Evolutionary conservation across 495 filamentous ascomycete genomes (phyloP), one percentile per base, ranked within the genome.

Genomic region (Jackrogersella multiformis): DNA sequence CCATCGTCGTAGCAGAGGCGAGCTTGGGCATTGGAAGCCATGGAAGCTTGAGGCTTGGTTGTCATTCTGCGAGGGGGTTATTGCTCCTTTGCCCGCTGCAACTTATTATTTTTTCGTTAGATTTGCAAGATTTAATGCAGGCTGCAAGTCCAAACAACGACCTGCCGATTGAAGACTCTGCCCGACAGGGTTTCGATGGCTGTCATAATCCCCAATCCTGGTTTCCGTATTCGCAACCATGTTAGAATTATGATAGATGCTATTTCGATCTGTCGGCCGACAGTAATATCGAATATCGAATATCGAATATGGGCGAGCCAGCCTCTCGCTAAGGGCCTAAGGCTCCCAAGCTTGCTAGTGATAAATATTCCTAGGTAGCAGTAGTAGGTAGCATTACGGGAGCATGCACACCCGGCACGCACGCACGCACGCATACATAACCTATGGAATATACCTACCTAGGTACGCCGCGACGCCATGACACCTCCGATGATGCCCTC

Each of bases 121-220:
- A 69, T 55, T 70, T 48, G 56, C 61, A 66, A 70, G 56, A 66
- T 70, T 65, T 28, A 23, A 70, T 70, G 67, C 67, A 70, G 51
- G 32, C 51, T 70, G 56, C 67, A 57, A 39, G 56, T 18, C 52
- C 52, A 48, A 54, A 45, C 44, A 64, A 62, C 62, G 61, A 70
- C 67, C 67, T 70, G 67, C 67, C 67, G 67, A 61, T 70, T 70
- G 67, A 70, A 70, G 67, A 66, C 38, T 66, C 60, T 60, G 15
- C 30, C 67, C 57, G 67, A 62, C 67, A 70, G 62, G 67, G 67
- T 70, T n/a, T 61, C 39, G 52, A 53, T 34, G 45, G 48, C 42
- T 32, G 54, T 57, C 59, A 55, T 59, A 24, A 45, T 59, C 41
- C 24, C 32, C 44, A 48, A 70, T 42, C 67, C 67, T 61, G 56